phyloP scores from a whole-genome alignment of 441 rosid species.

The Aleurites moluccanus region DNA sequence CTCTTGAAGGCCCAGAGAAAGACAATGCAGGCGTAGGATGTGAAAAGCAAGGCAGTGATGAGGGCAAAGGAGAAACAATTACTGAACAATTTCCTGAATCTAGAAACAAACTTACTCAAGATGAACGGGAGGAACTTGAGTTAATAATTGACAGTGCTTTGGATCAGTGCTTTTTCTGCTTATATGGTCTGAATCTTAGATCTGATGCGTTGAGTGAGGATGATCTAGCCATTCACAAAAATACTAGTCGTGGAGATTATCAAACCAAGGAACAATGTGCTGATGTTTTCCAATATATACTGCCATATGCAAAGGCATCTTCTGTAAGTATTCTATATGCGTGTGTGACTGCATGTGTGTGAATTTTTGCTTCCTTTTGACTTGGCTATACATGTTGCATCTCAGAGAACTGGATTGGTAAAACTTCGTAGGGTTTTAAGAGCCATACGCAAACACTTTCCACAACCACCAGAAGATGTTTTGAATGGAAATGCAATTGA shows the following conservation, averaged over 20 bases:
- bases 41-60: conserved; percentile 29
- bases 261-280: conserved; percentile 98
- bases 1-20: conserved; percentile 29
- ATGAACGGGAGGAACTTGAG: conserved; percentile 94
- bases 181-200: conserved; percentile 97
- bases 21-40: conserved; percentile 28
- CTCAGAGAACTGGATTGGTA: conserved; percentile 89
- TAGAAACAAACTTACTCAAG: conserved; percentile 57
- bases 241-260: conserved; percentile 95
- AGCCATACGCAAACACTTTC: conserved; percentile 93
- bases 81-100: conserved; percentile 37
- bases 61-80: conserved; percentile 38
- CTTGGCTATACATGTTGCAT: conserved; percentile 8
- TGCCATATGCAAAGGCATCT: conserved; percentile 89
- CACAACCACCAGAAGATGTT: conserved; percentile 91
- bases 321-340: conserved; percentile 62
- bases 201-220: conserved; percentile 88
- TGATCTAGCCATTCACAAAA: conserved; percentile 88
- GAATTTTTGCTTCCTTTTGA: conserved; percentile 12
- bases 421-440: conserved; percentile 97
- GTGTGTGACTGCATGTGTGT: conserved; percentile 12
- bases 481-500: conserved; percentile 80
- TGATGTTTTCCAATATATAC: conserved; percentile 96
- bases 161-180: conserved; percentile 98
- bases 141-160: conserved; percentile 77